phyloP scores from a whole-genome alignment of 805 yeast species.

The Wickerhamomyces hampshirensis region DNA sequence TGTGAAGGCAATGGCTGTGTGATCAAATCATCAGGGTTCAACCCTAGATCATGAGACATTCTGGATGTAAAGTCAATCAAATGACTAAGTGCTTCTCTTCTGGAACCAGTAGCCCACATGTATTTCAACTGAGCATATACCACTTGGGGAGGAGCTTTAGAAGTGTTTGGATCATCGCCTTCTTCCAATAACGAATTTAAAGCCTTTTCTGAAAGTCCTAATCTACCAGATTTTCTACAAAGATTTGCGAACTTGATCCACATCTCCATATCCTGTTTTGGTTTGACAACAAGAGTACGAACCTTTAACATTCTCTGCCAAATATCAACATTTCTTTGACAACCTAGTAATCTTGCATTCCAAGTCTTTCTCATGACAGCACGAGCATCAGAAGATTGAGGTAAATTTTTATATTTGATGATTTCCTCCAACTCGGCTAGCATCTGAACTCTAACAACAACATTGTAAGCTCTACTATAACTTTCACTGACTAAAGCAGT shows the following conservation, averaged over 20 bases:
- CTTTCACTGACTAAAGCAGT: conserved; percentile 94
- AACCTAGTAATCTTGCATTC: conserved; percentile 88
- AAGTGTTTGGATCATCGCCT: conserved; percentile 51
- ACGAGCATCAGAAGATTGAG: conserved; percentile 78
- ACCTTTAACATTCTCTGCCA: conserved; percentile 97
- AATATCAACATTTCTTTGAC: conserved; percentile 96
- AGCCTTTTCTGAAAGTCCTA: conserved; percentile 90
- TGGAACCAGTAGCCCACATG: conserved; percentile 94
- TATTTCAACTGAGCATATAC: conserved; percentile 95
- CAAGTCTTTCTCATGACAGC: conserved; percentile 82
- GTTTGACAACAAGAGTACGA: conserved; percentile 86
- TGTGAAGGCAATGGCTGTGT: conserved; percentile 78
- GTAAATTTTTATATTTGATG: conserved; percentile 78
- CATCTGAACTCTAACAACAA: conserved; percentile 96
- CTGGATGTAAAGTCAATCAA: conserved; percentile 87
- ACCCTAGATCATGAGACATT: conserved; percentile 82
- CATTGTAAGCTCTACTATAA: conserved; percentile 94
- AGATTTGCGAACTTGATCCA: conserved; percentile 98
- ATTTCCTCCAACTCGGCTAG: conserved; percentile 95
- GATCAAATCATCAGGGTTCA: conserved; percentile 81
- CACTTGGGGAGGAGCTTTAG: conserved; percentile 92
- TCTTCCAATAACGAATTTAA: conserved; percentile 74
- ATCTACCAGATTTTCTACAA: conserved; percentile 89
- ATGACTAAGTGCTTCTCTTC: conserved; percentile 79
- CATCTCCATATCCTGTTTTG: conserved; percentile 94